These are phyloP conservation scores for Rhododendron simsii DNA, from an alignment of 148 eudicot species.

Conservation along the genomic window DNA sequence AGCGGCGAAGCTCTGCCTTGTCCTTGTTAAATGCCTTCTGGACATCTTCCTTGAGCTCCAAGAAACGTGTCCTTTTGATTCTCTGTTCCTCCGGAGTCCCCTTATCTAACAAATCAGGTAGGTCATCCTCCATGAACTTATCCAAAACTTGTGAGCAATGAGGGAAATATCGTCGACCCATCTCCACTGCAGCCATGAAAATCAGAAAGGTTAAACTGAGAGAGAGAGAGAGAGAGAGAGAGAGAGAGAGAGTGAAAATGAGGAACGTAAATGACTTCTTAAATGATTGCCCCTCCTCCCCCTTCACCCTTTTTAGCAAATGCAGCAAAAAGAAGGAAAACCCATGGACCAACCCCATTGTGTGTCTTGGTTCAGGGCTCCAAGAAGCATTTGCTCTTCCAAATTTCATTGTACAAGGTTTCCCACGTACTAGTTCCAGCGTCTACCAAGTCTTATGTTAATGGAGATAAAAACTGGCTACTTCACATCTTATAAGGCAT, in stretches of 20 bases:
- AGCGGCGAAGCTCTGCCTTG: conserved; percentile 35
- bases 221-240: not conserved
- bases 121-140: conserved; percentile 45
- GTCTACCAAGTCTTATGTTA: not conserved
- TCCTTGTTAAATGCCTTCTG: conserved; percentile 48
- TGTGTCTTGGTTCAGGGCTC: not conserved
- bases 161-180: conserved; percentile 45
- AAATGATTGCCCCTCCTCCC: not conserved
- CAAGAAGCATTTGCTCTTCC: not conserved
- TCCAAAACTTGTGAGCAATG: conserved; percentile 47
- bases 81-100: conserved; percentile 44
- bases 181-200: conserved; percentile 30
- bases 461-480: not conserved
- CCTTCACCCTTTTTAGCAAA: not conserved
- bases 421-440: not conserved
- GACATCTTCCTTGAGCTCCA: conserved; percentile 47
- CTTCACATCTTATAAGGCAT: not conserved
- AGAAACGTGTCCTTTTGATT: conserved; percentile 29
- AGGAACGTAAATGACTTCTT: not conserved
- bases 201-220: not conserved
- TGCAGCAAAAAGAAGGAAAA: not conserved
- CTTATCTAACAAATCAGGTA: conserved; percentile 30
- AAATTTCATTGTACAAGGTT: not conserved
- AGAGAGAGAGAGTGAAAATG: not conserved
- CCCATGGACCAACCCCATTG: not conserved